Evolutionary conservation across 148 eudicot genomes (phyloP), one percentile per base, ranked within the genome.

Genomic region (Drosera capensis): DNA sequence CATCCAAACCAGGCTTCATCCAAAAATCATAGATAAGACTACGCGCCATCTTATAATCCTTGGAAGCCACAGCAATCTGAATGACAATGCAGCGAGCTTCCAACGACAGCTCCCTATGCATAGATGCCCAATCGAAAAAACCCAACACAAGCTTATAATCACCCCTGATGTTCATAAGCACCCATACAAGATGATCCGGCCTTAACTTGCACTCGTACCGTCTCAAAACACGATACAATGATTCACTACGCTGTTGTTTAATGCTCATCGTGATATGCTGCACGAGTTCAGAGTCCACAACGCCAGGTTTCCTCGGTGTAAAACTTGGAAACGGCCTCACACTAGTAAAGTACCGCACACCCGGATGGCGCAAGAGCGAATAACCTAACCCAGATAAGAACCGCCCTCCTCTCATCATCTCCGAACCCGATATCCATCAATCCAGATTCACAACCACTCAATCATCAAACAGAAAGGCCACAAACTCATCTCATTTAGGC

Each of bases 71-170:
- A 59, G 86, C 78, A 58, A 84, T 61, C 21, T 88, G 97, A 54
- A 88, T 62, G 46, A 88, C 55, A 48, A 83, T 80, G 56, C 92
- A 71, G 29, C 79, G 73, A 19, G 81, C 72, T 68, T 88, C 97
- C 38, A 88, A 43, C 39, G 94, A 80, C 4, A 87, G 87, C 47
- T 68, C 67, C 59, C 73, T 71, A 23, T 63, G 75, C 20, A 57
- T 51, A 58, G 79, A 72, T 8, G 59, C 80, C 97, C 97, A 88
- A 13, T 67, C 74, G 51, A 71, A 77, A 55, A 88, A 78, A 62
- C 63, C 68, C 29, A 75, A 16, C 55, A 80, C 84, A 29, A 83
- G 65, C 30, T 47, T 50, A 45, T 80, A 77, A 46, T 88, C 86
- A 41, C 50, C 60, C 57, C 62, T 83, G 60, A 83, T 73, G 37